Base-by-base conservation (phyloP, 2,329 filamentous ascomycete genomes). In the Xylariomycetidae sp. region DNA sequence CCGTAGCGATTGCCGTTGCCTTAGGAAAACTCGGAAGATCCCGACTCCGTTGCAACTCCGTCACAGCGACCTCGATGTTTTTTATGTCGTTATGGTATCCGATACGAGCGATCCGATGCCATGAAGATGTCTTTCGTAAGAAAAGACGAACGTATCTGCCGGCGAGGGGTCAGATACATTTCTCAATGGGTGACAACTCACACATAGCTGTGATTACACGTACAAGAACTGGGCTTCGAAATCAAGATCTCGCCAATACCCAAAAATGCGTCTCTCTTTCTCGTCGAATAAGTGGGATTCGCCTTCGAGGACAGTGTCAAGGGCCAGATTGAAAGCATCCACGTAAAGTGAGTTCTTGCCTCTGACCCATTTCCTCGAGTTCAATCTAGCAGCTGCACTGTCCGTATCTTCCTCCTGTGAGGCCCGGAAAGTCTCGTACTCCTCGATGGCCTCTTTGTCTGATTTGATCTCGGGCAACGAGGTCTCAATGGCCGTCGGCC, bases 211-310 rank as follows among this genome's bases (percentile, higher is more conserved):
- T n/a, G n/a, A n/a, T n/a, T n/a, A 25, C 10, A 57, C 82, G 52
- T 69, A 95, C 77, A 98, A 61, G 59, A 94, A 96, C 51, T 96
- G 89, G 13, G 86, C 74, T 54, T 95, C 87, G 54, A 95, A 96
- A 18, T 70, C 66, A 32, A 96, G 55, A 0, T 61, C 58, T 39
- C 67, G 74, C 88, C 90, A 98, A 37, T 79, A 68, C 3, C 67
- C 62, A 54, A 98, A 96, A 0, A 96, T 71, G 10, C 73, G 67
- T 50, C 71, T 74, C 59, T 98, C 92, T 13, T 77, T 80, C 37
- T 79, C 74, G 49, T 92, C 75, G 54, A 96, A 98, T 0, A 98
- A 65, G 59, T 95, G 86, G 1, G 76, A 73, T 59, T 98, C 92
- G 37, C 96, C 86, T 30, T 86, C 79, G 10, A 96, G 63, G 4